Conservation (phyloP, 371 early-diverging fungal species). For the Blakeslea trispora region DNA sequence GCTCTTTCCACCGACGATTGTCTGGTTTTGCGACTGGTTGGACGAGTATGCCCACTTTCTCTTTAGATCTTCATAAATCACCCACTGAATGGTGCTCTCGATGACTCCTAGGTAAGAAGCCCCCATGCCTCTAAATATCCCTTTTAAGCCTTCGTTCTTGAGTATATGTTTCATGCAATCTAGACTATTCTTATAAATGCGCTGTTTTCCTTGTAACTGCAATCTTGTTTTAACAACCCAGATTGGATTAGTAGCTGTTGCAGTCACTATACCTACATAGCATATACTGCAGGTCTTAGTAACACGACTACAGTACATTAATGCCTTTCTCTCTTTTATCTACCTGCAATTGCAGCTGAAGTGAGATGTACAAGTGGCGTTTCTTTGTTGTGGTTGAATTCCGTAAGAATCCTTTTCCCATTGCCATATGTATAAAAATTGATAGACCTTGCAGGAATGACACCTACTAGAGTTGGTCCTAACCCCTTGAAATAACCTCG, state of each 20-base stretch:
- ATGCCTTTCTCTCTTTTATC: background rate
- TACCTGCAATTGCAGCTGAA: slow-evolving; percentile 86
- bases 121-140: slow-evolving; percentile 89
- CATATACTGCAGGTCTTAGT: no score
- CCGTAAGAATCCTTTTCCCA: slow-evolving; percentile 77
- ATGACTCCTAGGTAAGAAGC: slow-evolving; percentile 85
- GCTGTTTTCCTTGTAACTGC: slow-evolving; percentile 74
- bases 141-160: slow-evolving; percentile 77
- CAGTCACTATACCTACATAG: slow-evolving; percentile 61
- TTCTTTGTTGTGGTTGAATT: slow-evolving; percentile 76
- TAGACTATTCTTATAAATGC: slow-evolving; percentile 71
- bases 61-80: slow-evolving; percentile 91
- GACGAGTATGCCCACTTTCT: slow-evolving; percentile 26
- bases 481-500: slow-evolving; percentile 91
- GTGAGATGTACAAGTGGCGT: slow-evolving; percentile 78
- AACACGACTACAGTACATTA: no score
- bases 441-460: slow-evolving; percentile 92
- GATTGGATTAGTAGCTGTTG: slow-evolving; percentile 90
- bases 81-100: slow-evolving; percentile 93
- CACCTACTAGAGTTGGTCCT: slow-evolving; percentile 91
- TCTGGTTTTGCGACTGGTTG: slow-evolving; percentile 7
- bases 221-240: slow-evolving; percentile 97
- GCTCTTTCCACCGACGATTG: slow-evolving; percentile 35
- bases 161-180: slow-evolving; percentile 74
- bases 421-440: slow-evolving; percentile 91